Evolutionary conservation across 805 yeast genomes (phyloP), one percentile per base, ranked within the genome.

Genomic region (Scheffersomyces ergatensis): DNA sequence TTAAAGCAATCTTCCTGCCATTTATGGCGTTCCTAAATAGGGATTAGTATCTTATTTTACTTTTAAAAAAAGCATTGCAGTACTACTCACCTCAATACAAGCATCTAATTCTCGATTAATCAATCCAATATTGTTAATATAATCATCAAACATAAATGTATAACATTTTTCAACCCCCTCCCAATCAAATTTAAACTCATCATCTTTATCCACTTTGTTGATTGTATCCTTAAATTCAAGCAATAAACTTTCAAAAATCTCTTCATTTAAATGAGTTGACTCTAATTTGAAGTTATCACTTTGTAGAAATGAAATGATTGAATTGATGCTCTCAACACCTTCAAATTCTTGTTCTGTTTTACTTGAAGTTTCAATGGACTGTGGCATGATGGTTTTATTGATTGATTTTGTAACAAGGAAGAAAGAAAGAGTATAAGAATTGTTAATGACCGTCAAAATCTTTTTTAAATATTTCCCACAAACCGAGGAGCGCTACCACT

Each of bases 181-280:
- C 39, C 39, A 37, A 21, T 30, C 39, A 27, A 37, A 23, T n/a
- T 7, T n/a, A 34, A 11, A 25, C 11, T 25, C 30, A 11, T 18
- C 37, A 17, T 4, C 13, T 14, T 7, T 13, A 33, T 4, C 5
- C 9, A 6, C 21, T 16, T 15, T 15, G 4, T 23, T n/a, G 27
- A 15, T 33, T 25, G 29, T 11, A 11, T 25, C 5, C 5, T 13
- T 25, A 25, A 25, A 25, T 7, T 7, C n/a, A 9, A 25, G 5
- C n/a, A 25, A 7, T 25, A 25, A 25, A 5, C 13, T 13, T 11
- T 25, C 29, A 25, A 14, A 11, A 25, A 25, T 25, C 14, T 25
- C 29, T 9, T 25, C 29, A 25, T 25, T 25, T 25, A 25, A 25
- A 9, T 25, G 8, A 7, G 29, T 12, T 7, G 29, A 25, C 5